Conservation (phyloP, 2,329 filamentous ascomycete species). For the Fusarium nanum region DNA sequence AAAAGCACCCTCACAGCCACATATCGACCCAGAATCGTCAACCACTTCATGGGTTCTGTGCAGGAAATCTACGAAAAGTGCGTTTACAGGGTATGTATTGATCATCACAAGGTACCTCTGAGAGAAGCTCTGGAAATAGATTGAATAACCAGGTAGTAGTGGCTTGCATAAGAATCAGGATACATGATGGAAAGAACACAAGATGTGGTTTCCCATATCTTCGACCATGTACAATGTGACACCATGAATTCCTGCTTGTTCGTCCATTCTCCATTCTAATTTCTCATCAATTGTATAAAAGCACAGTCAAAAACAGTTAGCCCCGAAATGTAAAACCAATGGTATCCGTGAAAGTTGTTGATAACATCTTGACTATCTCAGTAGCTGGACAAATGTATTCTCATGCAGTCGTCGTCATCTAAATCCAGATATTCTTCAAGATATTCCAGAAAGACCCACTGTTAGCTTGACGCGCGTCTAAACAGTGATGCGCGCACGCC, state of each 20-base stretch:
- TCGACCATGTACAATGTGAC: rapidly evolving
- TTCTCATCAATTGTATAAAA: too few species aligned
- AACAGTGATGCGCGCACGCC: background rate
- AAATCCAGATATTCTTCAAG: background rate
- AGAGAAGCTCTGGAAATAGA: background rate
- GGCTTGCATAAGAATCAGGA: rapidly evolving
- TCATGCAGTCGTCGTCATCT: background rate
- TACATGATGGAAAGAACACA: too few species aligned
- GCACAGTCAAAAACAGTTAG: too few species aligned
- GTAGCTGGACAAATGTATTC: rapidly evolving
- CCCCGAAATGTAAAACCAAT: too few species aligned
- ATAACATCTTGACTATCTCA: background rate
- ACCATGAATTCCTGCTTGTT: rapidly evolving
- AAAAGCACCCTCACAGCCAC: background rate
- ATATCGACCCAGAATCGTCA: background rate
- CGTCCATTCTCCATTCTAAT: rapidly evolving
- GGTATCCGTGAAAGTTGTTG: too few species aligned
- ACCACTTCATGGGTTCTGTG: background rate
- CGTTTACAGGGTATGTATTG: background rate
- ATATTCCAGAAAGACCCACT: background rate
- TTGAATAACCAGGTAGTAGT: rapidly evolving
- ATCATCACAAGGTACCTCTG: background rate
- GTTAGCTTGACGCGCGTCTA: background rate
- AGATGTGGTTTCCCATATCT: background rate
- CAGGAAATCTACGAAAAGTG: rapidly evolving